These are phyloP conservation scores for Paracamarosporium sp. DNA, from an alignment of 2,329 filamentous ascomycete species.

Conservation along the genomic window DNA sequence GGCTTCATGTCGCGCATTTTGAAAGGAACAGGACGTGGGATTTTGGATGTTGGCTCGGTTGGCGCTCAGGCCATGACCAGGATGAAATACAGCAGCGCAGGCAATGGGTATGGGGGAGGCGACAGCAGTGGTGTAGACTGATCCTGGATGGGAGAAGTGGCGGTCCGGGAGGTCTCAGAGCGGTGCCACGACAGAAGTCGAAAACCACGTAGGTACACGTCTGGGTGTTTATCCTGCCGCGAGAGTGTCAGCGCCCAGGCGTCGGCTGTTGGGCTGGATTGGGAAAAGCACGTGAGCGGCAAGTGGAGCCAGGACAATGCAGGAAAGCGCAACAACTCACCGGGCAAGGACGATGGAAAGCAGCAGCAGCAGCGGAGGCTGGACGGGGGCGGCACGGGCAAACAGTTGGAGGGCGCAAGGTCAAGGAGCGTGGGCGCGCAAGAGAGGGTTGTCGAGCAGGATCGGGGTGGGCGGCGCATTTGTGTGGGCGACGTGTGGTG, in stretches of 20 bases:
- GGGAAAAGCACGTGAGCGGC: slow-evolving; percentile 40
- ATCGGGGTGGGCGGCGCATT: slow-evolving; percentile 8
- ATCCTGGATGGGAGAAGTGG: slow-evolving; percentile 32
- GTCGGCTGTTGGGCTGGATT: slow-evolving; percentile 31
- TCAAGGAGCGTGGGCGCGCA: slow-evolving; percentile 26
- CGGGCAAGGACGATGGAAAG: slow-evolving; percentile 1
- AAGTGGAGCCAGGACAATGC: slow-evolving; percentile 22
- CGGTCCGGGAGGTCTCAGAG: slow-evolving; percentile 39
- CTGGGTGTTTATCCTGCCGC: slow-evolving; percentile 36
- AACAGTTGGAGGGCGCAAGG: slow-evolving; percentile 10
- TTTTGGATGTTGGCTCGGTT: slow-evolving; percentile 35
- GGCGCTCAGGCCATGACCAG: slow-evolving; percentile 42
- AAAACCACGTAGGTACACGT: slow-evolving; percentile 43
- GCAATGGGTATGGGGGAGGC: slow-evolving; percentile 17
- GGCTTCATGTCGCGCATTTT: slow-evolving; percentile 49
- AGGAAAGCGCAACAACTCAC: slow-evolving; percentile 13
- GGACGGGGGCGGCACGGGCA: slow-evolving; percentile 18
- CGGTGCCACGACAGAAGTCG: slow-evolving; percentile 44
- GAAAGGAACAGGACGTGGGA: slow-evolving; percentile 33
- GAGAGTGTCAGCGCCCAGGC: slow-evolving; percentile 28
- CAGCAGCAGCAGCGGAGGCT: slow-evolving; percentile 10
- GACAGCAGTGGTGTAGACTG: neutral
- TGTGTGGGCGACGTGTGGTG: slow-evolving; percentile 6
- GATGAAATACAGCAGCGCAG: slow-evolving; percentile 13
- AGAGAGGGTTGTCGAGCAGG: slow-evolving; percentile 21